A percentile compares a stretch with the other conserved stretches of the same genome.
phyloP scores from a whole-genome alignment of 768 basidiomycete genomes.

The Mycena belliarum region DNA sequence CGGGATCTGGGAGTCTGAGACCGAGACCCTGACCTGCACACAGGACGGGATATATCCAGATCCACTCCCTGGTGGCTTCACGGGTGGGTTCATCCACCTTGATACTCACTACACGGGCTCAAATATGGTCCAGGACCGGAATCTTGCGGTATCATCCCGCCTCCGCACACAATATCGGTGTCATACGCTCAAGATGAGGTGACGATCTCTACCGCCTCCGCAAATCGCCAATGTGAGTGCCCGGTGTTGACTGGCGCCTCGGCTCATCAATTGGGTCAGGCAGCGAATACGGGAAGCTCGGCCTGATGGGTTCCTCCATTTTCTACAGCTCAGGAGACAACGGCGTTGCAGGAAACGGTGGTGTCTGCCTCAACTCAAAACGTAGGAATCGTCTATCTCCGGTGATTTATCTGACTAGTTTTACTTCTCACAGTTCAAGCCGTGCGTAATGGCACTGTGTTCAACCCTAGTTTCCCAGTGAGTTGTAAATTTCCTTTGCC shows the following conservation, averaged over 20 bases:
- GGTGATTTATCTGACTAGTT: too few species aligned
- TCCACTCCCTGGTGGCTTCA: slow-evolving; percentile 35
- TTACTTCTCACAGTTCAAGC: slow-evolving; percentile 11
- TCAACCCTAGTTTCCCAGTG: slow-evolving; percentile 27
- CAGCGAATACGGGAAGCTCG: slow-evolving; percentile 31
- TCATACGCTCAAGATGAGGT: slow-evolving; percentile 38
- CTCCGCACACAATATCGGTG: slow-evolving; percentile 34
- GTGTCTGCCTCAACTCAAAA: slow-evolving; percentile 24
- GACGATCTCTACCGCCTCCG: slow-evolving; percentile 31
- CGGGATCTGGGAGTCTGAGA: background rate
- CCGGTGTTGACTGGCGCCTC: background rate
- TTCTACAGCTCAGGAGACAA: slow-evolving; percentile 38
- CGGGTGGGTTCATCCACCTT: slow-evolving; percentile 25
- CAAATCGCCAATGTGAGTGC: slow-evolving; percentile 38
- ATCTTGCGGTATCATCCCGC: slow-evolving; percentile 37
- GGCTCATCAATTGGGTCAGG: background rate
- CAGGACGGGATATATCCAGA: slow-evolving; percentile 48
- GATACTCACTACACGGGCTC: background rate
- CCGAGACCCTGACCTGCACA: too few species aligned
- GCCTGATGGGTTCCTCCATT: slow-evolving; percentile 37
- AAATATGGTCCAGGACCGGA: slow-evolving; percentile 28
- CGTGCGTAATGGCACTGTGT: slow-evolving; percentile 22
- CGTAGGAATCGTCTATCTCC: slow-evolving; percentile 4
- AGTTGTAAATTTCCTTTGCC: background rate
- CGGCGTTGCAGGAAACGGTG: slow-evolving; percentile 38